Evolutionary conservation across 1,284 basidiomycete genomes (phyloP), one percentile per base, ranked within the genome.

Genomic region (Takashimella tepidaria): DNA sequence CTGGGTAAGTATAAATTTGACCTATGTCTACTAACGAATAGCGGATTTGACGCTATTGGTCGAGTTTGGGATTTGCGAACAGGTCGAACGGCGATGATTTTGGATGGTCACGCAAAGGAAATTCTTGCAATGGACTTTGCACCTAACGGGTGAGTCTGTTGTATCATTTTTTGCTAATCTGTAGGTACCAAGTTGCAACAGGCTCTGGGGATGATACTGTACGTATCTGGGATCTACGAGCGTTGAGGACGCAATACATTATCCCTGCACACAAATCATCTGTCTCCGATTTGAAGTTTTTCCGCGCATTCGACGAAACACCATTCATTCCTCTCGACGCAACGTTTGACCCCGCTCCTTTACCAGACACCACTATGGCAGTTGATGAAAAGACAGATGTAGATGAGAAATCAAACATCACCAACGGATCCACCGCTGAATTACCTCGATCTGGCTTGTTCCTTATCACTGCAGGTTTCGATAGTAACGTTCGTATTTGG

Each of bases 201-300:
- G 95, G 93, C 21, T 88, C 92, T 1, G 92, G 91, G 45, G 96
- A 99, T 75, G 95, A 98, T 70, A 97, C 93, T 0, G 88, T 98
- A 61, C 86, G 92, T 43, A 92, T 98, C 79, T 99, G 96, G 96
- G 96, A 99, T 76, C 85, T 98, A 78, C 86, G 96, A 23, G 87
- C 88, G 2, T 81, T 97, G 24, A 89, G 86, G 66, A 85, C 90
- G 20, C 78, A 93, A n/a, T 92, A 97, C 75, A 97, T 92, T 21
- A 97, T 98, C 59, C 92, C 95, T 1, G 96, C 93, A 0, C 96
- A 98, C 78, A 83, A 86, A 40, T 92, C 89, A 37, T 92, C 92
- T 64, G 89, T 98, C 48, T 87, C 95, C 10, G 96, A 99, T 66
- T 82, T 99, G 41, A 85, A 88, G 21, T 99, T 97, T 80, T 98